Evolutionary conservation across 2,329 filamentous ascomycete genomes (phyloP).

Genomic region (Trichoderma endophyticum): DNA sequence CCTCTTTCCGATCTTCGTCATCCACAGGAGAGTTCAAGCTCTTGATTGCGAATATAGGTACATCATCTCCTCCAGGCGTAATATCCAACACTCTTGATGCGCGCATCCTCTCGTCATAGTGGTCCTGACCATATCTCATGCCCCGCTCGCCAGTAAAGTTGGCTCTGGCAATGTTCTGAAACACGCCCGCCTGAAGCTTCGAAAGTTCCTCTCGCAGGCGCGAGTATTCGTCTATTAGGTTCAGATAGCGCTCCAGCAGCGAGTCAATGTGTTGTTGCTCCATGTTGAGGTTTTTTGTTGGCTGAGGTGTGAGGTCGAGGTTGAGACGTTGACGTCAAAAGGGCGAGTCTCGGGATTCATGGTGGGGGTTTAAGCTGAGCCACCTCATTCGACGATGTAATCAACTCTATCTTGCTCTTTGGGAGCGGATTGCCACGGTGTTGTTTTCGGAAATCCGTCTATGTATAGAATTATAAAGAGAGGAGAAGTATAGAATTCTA

Average conservation of each 20-base stretch:
- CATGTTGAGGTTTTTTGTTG: neutral
- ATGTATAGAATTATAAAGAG: neutral
- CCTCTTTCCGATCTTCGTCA: conserved; percentile 9
- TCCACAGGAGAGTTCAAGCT: conserved; percentile 5
- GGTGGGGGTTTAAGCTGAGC: conserved; percentile 9
- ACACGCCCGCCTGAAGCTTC: conserved; percentile 53
- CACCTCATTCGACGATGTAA: neutral
- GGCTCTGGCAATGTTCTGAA: conserved; percentile 64
- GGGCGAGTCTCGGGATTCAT: neutral
- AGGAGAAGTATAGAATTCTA: neutral
- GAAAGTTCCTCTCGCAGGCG: conserved; percentile 53
- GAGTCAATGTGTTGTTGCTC: conserved; percentile 51
- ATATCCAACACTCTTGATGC: conserved; percentile 47
- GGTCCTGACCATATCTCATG: conserved; percentile 63
- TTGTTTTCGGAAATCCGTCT: neutral
- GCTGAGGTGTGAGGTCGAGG: neutral
- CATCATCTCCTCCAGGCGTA: conserved; percentile 14
- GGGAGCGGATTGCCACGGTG: neutral
- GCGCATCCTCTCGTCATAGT: conserved; percentile 72
- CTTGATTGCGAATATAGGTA: neutral
- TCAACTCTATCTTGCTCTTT: neutral
- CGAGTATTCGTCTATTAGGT: conserved; percentile 65
- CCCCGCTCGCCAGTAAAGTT: conserved; percentile 68
- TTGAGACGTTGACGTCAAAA: conserved; percentile 7
- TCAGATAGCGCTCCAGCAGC: conserved; percentile 64